Evolutionary conservation across 139 green algal species (phyloP).

Genomic region (Volvox reticuliferus): DNA sequence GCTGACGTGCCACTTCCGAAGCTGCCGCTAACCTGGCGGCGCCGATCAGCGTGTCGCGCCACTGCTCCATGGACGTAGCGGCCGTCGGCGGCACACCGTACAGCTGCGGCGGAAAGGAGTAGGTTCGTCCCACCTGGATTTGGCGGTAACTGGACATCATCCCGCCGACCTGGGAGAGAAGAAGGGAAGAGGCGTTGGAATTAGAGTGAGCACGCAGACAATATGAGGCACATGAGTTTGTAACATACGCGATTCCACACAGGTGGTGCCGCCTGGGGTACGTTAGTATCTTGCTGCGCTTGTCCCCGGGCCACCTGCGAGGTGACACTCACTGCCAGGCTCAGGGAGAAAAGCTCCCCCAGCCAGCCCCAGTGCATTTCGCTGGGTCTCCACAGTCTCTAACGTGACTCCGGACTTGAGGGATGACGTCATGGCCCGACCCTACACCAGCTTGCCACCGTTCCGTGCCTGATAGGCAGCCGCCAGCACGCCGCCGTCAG

Average conservation of each 20-base stretch:
- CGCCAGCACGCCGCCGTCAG: conserved; percentile 4
- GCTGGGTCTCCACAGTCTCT: too few species aligned
- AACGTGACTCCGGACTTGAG: too few species aligned
- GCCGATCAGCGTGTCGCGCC: conserved; percentile 58
- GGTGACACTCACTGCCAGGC: too few species aligned
- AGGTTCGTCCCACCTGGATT: conserved; percentile 78
- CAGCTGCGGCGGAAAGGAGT: conserved; percentile 71
- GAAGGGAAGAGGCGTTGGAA: not conserved
- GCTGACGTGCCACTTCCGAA: not conserved
- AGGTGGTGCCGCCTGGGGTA: not conserved
- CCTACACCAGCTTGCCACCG: too few species aligned
- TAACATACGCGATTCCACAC: not conserved
- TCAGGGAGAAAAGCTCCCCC: too few species aligned
- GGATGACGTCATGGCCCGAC: too few species aligned
- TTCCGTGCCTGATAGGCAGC: conserved; percentile 32
- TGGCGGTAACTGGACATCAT: conserved; percentile 78
- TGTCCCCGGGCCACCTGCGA: too few species aligned
- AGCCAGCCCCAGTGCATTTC: too few species aligned
- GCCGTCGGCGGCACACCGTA: conserved; percentile 68
- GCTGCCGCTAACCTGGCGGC: conserved; percentile 60
- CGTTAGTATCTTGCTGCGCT: too few species aligned
- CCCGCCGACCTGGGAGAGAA: conserved; percentile 69
- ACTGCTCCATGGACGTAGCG: conserved; percentile 39
- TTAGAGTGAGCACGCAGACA: not conserved
- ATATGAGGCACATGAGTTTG: not conserved